A percentile compares a stretch with the other conserved stretches of the same genome.
Evolutionary conservation across 1,139 yeast species (phyloP).

Genomic region (Kodamaea ohmeri): DNA sequence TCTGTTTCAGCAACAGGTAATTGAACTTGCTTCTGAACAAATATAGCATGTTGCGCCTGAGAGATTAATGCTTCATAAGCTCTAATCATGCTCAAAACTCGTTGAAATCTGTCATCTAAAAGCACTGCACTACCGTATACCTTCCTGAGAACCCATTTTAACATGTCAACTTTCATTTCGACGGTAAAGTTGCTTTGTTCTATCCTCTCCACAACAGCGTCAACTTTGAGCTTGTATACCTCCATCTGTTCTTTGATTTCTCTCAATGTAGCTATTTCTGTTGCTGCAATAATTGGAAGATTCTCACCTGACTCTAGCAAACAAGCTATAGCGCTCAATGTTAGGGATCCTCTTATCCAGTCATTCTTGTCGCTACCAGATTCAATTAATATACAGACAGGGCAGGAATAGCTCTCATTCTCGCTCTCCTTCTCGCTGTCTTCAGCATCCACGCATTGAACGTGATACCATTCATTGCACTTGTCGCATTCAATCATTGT

Average conservation of each 20-base stretch:
- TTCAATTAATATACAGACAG: constrained; percentile 50
- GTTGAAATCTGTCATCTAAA: constrained; percentile 25
- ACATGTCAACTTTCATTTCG: constrained; percentile 23
- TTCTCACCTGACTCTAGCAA: constrained; percentile 29
- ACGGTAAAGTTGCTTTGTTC: constrained; percentile 12
- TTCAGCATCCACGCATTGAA: constrained; percentile 55
- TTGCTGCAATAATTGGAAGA: constrained; percentile 38
- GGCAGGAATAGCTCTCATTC: constrained; percentile 51
- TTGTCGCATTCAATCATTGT: constrained; percentile 76
- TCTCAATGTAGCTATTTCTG: constrained; percentile 32
- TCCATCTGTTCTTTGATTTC: constrained; percentile 17
- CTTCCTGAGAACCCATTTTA: constrained; percentile 31
- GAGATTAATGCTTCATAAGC: neutral
- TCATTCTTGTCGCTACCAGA: constrained; percentile 19
- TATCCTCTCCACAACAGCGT: constrained; percentile 16
- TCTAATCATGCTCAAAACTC: constrained; percentile 18
- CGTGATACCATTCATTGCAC: constrained; percentile 83
- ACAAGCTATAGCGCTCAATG: constrained; percentile 19
- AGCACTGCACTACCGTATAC: constrained; percentile 34
- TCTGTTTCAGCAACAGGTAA: too few relatives aligned
- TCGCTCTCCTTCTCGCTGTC: constrained; percentile 31
- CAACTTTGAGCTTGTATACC: constrained; percentile 12
- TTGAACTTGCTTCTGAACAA: too few relatives aligned
- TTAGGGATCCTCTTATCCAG: constrained; percentile 21
- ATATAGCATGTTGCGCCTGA: too few relatives aligned